Percentiles rank a stretch among this genome's conserved stretches.
phyloP scores from a whole-genome alignment of 2,329 filamentous ascomycete genomes.

The Ophiostoma australiae region DNA sequence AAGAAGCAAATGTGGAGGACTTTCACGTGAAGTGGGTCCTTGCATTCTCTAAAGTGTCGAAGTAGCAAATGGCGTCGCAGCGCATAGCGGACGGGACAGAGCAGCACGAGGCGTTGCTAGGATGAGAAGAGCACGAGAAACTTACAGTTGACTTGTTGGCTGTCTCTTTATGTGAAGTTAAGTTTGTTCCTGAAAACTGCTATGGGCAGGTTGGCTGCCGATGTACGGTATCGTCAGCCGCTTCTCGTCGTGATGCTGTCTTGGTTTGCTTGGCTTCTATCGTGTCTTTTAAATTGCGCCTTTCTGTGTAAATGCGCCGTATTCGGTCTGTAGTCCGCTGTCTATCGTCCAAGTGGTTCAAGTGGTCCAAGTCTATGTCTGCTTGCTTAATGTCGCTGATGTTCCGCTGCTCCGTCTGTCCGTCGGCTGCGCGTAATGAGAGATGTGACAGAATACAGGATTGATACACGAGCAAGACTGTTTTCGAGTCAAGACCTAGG shows the following conservation, averaged over 20 bases:
- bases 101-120: not conserved
- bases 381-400: not conserved
- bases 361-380: not conserved
- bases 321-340: too few relatives aligned
- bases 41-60: not conserved
- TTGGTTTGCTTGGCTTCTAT: not conserved
- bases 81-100: not conserved
- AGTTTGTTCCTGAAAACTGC: not conserved
- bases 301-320: not conserved
- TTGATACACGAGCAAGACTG: not conserved
- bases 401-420: not conserved
- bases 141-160: not conserved
- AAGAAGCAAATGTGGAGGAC: not conserved
- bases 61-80: slow-evolving; percentile 1
- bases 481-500: not conserved
- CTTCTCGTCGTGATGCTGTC: not conserved
- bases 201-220: not conserved
- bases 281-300: not conserved
- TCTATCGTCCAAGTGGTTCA: not conserved
- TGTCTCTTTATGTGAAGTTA: not conserved
- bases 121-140: not conserved
- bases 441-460: not conserved
- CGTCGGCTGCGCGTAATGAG: not conserved
- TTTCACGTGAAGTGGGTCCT: slow-evolving; percentile 17
- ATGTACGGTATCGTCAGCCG: not conserved